phyloP scores from a whole-genome alignment of 192 early-diverging fungal species.

The Funneliformis mosseae region DNA sequence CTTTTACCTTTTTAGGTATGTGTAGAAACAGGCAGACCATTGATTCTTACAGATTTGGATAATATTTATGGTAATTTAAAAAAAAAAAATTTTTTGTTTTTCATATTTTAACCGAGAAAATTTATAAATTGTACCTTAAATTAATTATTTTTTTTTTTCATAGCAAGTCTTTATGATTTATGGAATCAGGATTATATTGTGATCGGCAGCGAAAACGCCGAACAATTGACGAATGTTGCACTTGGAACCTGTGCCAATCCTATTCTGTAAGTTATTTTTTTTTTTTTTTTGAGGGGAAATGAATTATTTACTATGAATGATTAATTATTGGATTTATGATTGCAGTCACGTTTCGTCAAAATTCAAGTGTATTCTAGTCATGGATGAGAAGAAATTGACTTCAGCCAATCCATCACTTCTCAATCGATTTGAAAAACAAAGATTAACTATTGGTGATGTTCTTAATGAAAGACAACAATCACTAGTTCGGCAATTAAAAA shows the following conservation, averaged over 20 bases:
- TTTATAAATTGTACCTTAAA: too few species aligned
- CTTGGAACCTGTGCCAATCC: slow-evolving; percentile 19
- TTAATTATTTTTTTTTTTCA: neutral
- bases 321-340: neutral
- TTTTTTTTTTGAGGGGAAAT: neutral
- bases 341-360: neutral
- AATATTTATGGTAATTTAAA: slow-evolving; percentile 9
- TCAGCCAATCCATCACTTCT: slow-evolving; percentile 19
- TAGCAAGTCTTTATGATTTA: slow-evolving; percentile 28
- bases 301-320: neutral
- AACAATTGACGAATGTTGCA: slow-evolving; percentile 18
- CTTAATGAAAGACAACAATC: neutral
- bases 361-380: slow-evolving; percentile 30
- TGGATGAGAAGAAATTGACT: slow-evolving; percentile 11
- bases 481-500: neutral
- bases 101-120: too few species aligned
- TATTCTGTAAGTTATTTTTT: slow-evolving; percentile 18
- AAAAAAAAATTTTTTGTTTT: too few species aligned
- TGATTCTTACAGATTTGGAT: slow-evolving; percentile 32
- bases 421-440: slow-evolving; percentile 29
- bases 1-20: slow-evolving; percentile 16
- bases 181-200: slow-evolving; percentile 27
- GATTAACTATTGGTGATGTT: slow-evolving; percentile 1
- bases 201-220: neutral
- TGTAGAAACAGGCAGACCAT: slow-evolving; percentile 16